These are phyloP conservation scores for Pinus albicaulis DNA, from an alignment of 75 land plant genomes.

Conservation along the genomic window DNA sequence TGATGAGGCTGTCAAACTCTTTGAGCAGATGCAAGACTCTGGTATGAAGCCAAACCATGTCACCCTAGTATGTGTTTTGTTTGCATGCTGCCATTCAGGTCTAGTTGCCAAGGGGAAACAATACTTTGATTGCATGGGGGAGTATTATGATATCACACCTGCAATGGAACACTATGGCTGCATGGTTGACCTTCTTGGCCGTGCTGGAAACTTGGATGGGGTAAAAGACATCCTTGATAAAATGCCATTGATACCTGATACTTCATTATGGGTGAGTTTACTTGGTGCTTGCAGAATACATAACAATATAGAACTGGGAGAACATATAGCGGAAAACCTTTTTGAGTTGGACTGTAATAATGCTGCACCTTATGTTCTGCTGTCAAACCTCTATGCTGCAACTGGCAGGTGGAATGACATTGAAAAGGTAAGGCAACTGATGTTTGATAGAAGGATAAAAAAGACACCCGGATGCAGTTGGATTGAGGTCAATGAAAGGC, in stretches of 20 bases:
- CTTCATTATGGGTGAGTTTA: constrained; percentile 33
- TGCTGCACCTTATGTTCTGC: constrained; percentile 22
- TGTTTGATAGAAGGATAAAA: constrained; percentile 22
- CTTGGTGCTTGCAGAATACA: constrained; percentile 31
- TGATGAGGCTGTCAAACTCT: constrained; percentile 17
- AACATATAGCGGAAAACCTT: constrained; percentile 25
- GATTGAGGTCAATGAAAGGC: constrained; percentile 5
- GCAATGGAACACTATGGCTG: constrained; percentile 31
- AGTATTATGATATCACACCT: constrained; percentile 25
- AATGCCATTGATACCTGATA: constrained; percentile 20
- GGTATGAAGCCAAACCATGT: constrained; percentile 25
- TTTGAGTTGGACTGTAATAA: constrained; percentile 25
- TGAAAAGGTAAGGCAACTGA: constrained; percentile 11
- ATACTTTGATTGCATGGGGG: constrained; percentile 23
- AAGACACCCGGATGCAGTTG: constrained; percentile 31
- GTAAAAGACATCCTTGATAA: constrained; percentile 28
- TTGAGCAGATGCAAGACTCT: constrained; percentile 22
- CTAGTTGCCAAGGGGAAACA: background rate
- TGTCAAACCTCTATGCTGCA: constrained; percentile 25
- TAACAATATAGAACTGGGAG: constrained; percentile 24
- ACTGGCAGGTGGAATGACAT: constrained; percentile 16
- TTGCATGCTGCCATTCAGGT: constrained; percentile 23
- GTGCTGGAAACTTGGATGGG: constrained; percentile 20
- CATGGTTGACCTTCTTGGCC: constrained; percentile 38
- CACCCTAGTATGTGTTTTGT: constrained; percentile 31